Percentiles rank a stretch among this genome's conserved stretches.
phyloP scores from a whole-genome alignment of 495 filamentous ascomycete species.

The Durotheca rogersii region DNA sequence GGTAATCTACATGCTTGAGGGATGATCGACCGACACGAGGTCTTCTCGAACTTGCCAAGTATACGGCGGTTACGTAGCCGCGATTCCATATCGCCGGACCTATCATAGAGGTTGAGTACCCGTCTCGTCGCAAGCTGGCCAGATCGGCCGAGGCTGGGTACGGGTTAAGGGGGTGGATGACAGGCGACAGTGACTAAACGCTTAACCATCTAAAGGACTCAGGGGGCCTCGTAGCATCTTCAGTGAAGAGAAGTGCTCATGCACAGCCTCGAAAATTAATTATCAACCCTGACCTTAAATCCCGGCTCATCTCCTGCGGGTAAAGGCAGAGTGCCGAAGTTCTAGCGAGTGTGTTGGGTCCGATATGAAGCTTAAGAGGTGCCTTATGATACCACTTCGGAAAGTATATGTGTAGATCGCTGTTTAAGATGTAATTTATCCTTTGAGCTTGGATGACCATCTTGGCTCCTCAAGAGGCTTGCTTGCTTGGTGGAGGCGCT shows the following conservation, averaged over 20 bases:
- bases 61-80: slow-evolving; percentile 16
- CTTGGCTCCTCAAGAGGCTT: too few relatives aligned
- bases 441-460: too few relatives aligned
- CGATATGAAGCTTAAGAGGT: neutral
- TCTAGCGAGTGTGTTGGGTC: neutral
- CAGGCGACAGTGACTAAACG: neutral
- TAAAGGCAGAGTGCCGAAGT: slow-evolving; percentile 13
- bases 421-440: too few relatives aligned
- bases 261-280: neutral
- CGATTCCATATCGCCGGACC: neutral
- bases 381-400: too few relatives aligned
- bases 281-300: neutral
- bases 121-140: neutral
- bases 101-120: slow-evolving; percentile 1
- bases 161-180: neutral
- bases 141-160: neutral
- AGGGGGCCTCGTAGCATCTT: too few relatives aligned
- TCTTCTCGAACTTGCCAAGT: too few relatives aligned
- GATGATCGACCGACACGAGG: too few relatives aligned
- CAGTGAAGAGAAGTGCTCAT: neutral
- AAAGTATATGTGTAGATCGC: too few relatives aligned
- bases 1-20: slow-evolving; percentile 10
- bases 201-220: too few relatives aligned
- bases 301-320: neutral
- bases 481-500: too few relatives aligned